These are phyloP conservation scores for Zizania palustris DNA, from an alignment of 202 grass and related monocot species.

Conservation along the genomic window DNA sequence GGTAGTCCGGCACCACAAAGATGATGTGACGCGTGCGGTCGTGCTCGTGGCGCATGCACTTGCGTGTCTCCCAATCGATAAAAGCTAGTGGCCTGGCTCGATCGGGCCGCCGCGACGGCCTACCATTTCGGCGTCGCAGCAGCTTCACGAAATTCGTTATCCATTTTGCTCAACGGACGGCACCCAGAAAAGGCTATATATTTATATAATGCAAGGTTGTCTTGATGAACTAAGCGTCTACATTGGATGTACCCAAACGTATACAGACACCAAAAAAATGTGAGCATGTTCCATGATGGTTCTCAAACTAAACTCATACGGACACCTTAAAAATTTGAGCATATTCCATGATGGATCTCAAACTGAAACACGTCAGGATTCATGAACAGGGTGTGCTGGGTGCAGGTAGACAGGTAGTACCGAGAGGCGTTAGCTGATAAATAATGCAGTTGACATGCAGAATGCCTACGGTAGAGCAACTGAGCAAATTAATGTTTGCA, in stretches of 20 bases:
- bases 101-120: neutral
- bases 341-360: slow-evolving; percentile 1
- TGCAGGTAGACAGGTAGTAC: neutral
- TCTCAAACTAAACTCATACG: neutral
- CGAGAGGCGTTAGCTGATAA: neutral
- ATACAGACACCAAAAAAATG: neutral
- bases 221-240: neutral
- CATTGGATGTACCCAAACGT: neutral
- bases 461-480: neutral
- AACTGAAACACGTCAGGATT: neutral
- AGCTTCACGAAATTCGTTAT: neutral
- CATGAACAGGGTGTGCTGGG: slow-evolving; percentile 1
- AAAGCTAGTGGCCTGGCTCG: neutral
- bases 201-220: too few relatives aligned
- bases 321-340: neutral
- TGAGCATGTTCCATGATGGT: neutral
- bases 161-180: neutral
- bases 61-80: neutral
- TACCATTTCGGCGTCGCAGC: neutral
- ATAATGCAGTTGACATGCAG: slow-evolving; percentile 12
- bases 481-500: neutral
- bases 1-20: neutral
- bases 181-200: neutral
- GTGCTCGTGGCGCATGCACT: neutral
- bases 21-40: neutral